A percentile compares a stretch with the other conserved stretches of the same genome.
phyloP scores from a whole-genome alignment of 2,329 filamentous ascomycete genomes.

The Sarocladium kiliense region DNA sequence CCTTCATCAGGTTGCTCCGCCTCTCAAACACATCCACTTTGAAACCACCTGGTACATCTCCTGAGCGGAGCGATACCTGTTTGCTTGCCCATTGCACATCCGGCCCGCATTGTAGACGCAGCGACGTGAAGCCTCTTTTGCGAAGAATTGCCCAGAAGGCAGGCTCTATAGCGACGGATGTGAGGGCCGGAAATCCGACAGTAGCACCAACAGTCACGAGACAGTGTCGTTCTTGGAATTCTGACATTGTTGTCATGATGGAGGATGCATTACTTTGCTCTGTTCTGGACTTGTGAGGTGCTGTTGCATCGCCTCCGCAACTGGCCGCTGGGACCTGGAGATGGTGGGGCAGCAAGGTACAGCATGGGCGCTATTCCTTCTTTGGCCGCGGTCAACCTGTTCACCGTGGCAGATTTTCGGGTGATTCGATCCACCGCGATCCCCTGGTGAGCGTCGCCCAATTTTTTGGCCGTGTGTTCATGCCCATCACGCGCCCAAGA shows the following conservation, averaged over 20 bases:
- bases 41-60: conserved; percentile 21
- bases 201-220: conserved; percentile 93
- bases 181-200: conserved; percentile 70
- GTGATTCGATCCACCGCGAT: background rate
- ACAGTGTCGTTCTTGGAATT: conserved; percentile 39
- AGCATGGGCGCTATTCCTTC: background rate
- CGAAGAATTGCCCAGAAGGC: conserved; percentile 59
- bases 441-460: conserved; percentile 15
- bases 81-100: conserved; percentile 40
- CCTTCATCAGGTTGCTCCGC: conserved; percentile 27
- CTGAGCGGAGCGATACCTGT: conserved; percentile 14
- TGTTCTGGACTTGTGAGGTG: background rate
- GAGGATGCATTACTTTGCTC: background rate
- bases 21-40: conserved; percentile 25
- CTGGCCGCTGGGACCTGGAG: background rate
- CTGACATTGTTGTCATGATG: conserved; percentile 10
- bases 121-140: conserved; percentile 58
- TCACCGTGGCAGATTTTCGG: background rate
- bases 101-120: conserved; percentile 77
- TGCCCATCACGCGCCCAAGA: conserved; percentile 12
- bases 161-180: conserved; percentile 58
- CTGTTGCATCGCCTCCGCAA: background rate
- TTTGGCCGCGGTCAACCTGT: background rate
- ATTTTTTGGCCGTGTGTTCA: conserved; percentile 24
- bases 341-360: background rate